Evolutionary conservation across 1,284 basidiomycete species (phyloP).

Genomic region (Marasmius sp.): DNA sequence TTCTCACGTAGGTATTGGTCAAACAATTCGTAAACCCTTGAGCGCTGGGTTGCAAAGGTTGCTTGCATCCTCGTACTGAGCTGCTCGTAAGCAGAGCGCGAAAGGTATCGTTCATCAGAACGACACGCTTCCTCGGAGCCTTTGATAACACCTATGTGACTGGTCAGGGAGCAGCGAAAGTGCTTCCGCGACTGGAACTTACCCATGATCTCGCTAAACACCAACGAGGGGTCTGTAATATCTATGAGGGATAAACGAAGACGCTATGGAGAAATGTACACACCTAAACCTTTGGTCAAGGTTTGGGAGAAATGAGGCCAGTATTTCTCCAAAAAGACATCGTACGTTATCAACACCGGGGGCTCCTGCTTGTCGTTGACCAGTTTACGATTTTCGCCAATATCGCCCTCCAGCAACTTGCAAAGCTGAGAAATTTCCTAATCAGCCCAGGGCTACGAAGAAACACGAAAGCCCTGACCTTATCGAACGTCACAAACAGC

Average conservation of each 20-base stretch:
- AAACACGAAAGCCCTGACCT: constrained; percentile 38
- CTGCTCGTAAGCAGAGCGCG: constrained; percentile 41
- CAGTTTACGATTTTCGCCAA: constrained; percentile 7
- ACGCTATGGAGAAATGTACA: neutral
- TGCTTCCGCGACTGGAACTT: constrained; percentile 9
- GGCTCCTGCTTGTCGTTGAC: neutral
- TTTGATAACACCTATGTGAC: constrained; percentile 57
- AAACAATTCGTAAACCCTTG: constrained; percentile 56
- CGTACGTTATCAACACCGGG: constrained; percentile 44
- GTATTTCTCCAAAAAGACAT: constrained; percentile 51
- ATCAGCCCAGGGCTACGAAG: constrained; percentile 15
- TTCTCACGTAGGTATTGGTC: constrained; percentile 52
- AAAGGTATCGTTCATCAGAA: constrained; percentile 37
- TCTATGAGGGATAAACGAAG: neutral
- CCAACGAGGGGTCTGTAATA: constrained; percentile 53
- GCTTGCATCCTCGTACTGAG: constrained; percentile 54
- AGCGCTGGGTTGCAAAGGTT: constrained; percentile 52
- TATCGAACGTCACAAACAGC: constrained; percentile 67
- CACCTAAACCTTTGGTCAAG: constrained; percentile 59
- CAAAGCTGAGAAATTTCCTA: constrained; percentile 35
- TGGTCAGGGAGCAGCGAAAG: neutral
- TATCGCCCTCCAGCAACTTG: constrained; percentile 40
- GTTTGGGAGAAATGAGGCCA: constrained; percentile 65
- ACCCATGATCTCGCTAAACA: constrained; percentile 72
- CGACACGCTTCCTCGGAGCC: constrained; percentile 56